Percentiles rank a stretch among this genome's conserved stretches.
Evolutionary conservation across 208 protist genomes (phyloP).

Genomic region (Leishmania braziliensis): DNA sequence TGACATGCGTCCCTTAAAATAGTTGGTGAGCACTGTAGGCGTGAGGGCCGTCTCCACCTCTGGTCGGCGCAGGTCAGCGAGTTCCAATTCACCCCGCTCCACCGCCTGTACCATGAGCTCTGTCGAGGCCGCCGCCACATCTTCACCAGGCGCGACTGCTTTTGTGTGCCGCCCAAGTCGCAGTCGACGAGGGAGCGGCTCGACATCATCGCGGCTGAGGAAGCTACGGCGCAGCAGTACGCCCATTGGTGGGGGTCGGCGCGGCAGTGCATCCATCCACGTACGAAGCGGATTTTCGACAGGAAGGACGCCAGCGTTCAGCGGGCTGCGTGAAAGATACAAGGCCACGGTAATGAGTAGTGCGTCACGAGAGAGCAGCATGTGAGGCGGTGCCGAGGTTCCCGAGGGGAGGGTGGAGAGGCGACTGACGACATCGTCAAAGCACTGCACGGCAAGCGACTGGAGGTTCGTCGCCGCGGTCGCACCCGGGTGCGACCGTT

Average conservation of each 20-base stretch:
- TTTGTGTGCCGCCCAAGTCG: slow-evolving; percentile 39
- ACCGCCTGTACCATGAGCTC: slow-evolving; percentile 65
- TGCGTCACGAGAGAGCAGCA: slow-evolving; percentile 61
- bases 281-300: slow-evolving; percentile 26
- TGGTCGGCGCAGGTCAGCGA: slow-evolving; percentile 48
- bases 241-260: slow-evolving; percentile 59
- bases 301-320: slow-evolving; percentile 8
- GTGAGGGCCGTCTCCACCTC: slow-evolving; percentile 56
- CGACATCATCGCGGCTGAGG: slow-evolving; percentile 15
- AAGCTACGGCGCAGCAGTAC: slow-evolving; percentile 39
- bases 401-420: slow-evolving; percentile 15
- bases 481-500: background rate
- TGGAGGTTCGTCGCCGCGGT: slow-evolving; percentile 1
- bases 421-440: slow-evolving; percentile 24
- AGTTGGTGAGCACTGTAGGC: slow-evolving; percentile 47
- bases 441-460: slow-evolving; percentile 22
- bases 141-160: slow-evolving; percentile 28
- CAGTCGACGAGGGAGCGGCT: slow-evolving; percentile 56
- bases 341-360: slow-evolving; percentile 61
- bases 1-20: slow-evolving; percentile 45
- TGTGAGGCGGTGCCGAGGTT: slow-evolving; percentile 17
- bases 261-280: slow-evolving; percentile 59
- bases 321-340: slow-evolving; percentile 41
- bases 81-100: slow-evolving; percentile 35
- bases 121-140: slow-evolving; percentile 18